Conservation (phyloP, 208 protist genomes). For the Polymyxa betae region DNA sequence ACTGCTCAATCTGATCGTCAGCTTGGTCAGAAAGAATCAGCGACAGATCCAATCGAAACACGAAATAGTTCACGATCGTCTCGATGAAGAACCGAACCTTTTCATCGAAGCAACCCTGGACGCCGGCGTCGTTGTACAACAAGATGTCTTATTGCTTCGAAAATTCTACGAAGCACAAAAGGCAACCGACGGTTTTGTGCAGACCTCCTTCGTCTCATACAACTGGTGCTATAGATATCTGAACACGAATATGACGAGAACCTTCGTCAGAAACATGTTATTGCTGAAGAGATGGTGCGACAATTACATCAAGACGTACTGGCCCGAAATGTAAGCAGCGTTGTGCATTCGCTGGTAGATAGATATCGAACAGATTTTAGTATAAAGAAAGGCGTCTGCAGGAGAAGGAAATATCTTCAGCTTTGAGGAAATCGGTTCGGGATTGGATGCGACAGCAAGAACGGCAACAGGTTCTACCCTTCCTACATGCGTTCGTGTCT, state of each 20-base stretch:
- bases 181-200: not conserved
- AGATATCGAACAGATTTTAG: not conserved
- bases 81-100: not conserved
- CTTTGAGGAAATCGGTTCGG: too few species aligned
- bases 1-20: not conserved
- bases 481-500: too few species aligned
- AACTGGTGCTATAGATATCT: not conserved
- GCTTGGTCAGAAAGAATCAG: not conserved
- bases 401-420: too few species aligned
- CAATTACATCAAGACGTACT: not conserved
- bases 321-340: not conserved
- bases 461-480: too few species aligned
- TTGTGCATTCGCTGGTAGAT: not conserved
- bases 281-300: not conserved
- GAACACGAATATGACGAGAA: not conserved
- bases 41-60: not conserved
- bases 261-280: not conserved
- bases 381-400: too few species aligned
- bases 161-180: not conserved
- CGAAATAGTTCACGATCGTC: not conserved
- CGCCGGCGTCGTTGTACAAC: not conserved
- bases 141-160: not conserved
- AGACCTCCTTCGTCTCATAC: not conserved
- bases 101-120: not conserved
- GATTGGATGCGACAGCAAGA: too few species aligned